Evolutionary conservation across 2,329 filamentous ascomycete genomes (phyloP), one percentile per base, ranked within the genome.

Genomic region (Penicillium palitans): DNA sequence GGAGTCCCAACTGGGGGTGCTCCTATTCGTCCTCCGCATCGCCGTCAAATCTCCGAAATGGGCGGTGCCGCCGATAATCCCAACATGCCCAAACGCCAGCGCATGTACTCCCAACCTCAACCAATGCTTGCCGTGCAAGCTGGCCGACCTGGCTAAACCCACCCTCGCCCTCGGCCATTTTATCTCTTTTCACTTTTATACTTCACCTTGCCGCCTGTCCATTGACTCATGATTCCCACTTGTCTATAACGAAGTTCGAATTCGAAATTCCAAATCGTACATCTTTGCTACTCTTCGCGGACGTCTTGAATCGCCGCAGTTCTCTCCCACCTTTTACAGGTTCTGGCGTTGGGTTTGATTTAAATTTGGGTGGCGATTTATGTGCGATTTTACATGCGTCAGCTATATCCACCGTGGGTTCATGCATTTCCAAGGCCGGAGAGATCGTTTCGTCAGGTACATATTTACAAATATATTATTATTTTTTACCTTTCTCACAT

Each of bases 21-120:
- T 50, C 52, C 71, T 39, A 60, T 68, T 46, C 71, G 70, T 29
- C 73, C 71, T 39, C 76, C 75, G 51, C 83, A 85, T 62, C 78
- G 85, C 61, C 76, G 85, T 64, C 83, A 84, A 56, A 81, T 86
- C n/a, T 86, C 83, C 2, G 84, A 87, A 33, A 84, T 87, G 57
- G 79, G 82, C 2, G 81, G 83, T 46, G 80, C 80, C 1, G 76
- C 80, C 5, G 81, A 82, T 12, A 78, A 79, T 27, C 74, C 81
- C 67, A 79, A 78, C 52, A 79, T 83, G 61, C 74, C 79, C 6
- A 87, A 87, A 68, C 79, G 84, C 62, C 84, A 84, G 67, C 82
- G 84, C 56, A 80, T 87, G 75, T 87, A 83, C 64, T 74, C 72
- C 45, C 77, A 76, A 60, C 76, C 76, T 44, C 76, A 78, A 47